A percentile compares a stretch with the other conserved stretches of the same genome.
phyloP scores from a whole-genome alignment of 2,329 filamentous ascomycete genomes.

The Ilyonectria sp. region DNA sequence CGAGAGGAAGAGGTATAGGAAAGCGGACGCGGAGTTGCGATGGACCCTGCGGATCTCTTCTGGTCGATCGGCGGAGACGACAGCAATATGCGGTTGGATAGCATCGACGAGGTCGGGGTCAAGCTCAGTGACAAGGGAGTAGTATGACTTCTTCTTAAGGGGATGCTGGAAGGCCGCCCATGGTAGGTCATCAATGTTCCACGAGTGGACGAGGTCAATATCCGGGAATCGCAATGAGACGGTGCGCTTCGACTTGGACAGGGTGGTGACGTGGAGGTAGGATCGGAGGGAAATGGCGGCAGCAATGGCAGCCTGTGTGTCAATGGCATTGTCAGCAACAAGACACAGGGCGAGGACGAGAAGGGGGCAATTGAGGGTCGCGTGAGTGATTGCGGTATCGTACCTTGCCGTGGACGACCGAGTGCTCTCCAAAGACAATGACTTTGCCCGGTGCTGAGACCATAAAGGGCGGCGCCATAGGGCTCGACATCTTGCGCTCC shows the following conservation, averaged over 20 bases:
- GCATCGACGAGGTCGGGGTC: constrained; percentile 87
- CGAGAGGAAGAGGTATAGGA: constrained; percentile 94
- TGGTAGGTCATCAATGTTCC: constrained; percentile 93
- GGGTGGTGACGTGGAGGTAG: constrained; percentile 94
- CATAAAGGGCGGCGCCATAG: constrained; percentile 92
- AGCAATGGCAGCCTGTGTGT: constrained; percentile 84
- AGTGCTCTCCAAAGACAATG: constrained; percentile 97
- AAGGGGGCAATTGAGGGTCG: not conserved
- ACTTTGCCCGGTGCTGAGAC: constrained; percentile 98
- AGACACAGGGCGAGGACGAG: constrained; percentile 12
- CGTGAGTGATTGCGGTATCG: constrained; percentile 33
- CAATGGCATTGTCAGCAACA: constrained; percentile 38
- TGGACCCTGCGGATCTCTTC: constrained; percentile 87
- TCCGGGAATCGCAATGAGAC: constrained; percentile 93
- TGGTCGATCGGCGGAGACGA: constrained; percentile 77
- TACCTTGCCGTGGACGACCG: constrained; percentile 97
- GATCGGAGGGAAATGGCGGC: constrained; percentile 95
- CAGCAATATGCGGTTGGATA: constrained; percentile 82
- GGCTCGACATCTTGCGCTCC: constrained; percentile 72
- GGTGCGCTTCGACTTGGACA: constrained; percentile 92
- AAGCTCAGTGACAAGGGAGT: constrained; percentile 87
- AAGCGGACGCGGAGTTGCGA: constrained; percentile 84
- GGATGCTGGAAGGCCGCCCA: constrained; percentile 87
- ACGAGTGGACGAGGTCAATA: constrained; percentile 89
- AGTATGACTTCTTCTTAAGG: constrained; percentile 94